These are phyloP conservation scores for Trichomonas gallinae DNA, from an alignment of 208 protist genomes.

Conservation along the genomic window DNA sequence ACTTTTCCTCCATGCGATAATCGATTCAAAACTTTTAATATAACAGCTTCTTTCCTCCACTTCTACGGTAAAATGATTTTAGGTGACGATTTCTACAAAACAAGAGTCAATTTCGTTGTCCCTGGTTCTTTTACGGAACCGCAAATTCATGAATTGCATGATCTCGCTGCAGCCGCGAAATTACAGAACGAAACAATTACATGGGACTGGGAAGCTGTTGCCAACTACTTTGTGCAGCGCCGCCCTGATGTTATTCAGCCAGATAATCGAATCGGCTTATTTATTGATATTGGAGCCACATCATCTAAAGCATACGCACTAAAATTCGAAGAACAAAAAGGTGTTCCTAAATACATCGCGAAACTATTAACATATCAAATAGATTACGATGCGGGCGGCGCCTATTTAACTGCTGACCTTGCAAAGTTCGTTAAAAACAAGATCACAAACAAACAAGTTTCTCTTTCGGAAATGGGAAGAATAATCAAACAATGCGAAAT, in stretches of 20 bases:
- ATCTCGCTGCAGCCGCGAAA: not conserved
- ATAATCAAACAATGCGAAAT: not conserved
- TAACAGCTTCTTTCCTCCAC: not conserved
- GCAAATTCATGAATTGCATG: not conserved
- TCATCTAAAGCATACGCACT: not conserved
- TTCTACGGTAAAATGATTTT: not conserved
- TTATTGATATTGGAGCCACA: not conserved
- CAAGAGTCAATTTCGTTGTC: not conserved
- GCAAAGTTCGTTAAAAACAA: not conserved
- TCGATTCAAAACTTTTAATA: not conserved
- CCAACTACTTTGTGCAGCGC: not conserved
- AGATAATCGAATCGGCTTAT: not conserved
- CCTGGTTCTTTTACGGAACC: not conserved
- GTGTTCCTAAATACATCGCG: not conserved
- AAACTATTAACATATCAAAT: not conserved
- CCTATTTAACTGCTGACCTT: not conserved
- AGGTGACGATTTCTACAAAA: not conserved
- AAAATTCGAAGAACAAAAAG: not conserved
- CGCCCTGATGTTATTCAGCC: not conserved
- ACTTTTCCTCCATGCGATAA: not conserved
- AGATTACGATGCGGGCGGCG: not conserved
- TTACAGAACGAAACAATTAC: not conserved
- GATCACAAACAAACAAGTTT: not conserved
- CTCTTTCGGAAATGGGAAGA: not conserved
- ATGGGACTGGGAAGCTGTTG: not conserved